A percentile compares a stretch with the other conserved stretches of the same genome.
These are phyloP conservation scores for Podaxis carcinomalis DNA, from an alignment of 768 basidiomycete genomes.

Conservation along the genomic window DNA sequence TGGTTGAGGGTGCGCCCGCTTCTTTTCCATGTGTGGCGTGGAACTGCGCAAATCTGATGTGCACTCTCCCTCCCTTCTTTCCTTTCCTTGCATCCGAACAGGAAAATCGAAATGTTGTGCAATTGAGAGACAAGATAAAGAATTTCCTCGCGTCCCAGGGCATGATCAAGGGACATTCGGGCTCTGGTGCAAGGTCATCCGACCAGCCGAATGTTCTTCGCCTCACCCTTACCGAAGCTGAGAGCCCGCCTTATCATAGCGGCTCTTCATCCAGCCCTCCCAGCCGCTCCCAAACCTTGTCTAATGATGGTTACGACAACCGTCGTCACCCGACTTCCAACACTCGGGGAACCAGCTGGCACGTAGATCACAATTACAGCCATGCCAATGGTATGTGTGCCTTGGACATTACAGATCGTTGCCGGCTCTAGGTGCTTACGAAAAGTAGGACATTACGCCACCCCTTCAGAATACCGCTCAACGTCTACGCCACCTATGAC, in stretches of 20 bases:
- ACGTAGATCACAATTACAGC: not conserved
- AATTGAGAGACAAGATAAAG: constrained; percentile 77
- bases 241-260: constrained; percentile 37
- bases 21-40: not conserved
- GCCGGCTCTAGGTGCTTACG: not conserved
- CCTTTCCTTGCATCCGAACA: constrained; percentile 24
- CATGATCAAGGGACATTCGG: constrained; percentile 88
- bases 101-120: constrained; percentile 67
- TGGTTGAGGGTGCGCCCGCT: constrained; percentile 67
- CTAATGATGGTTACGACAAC: constrained; percentile 15
- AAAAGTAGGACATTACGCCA: constrained; percentile 5
- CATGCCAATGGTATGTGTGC: constrained; percentile 1
- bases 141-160: constrained; percentile 74
- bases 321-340: constrained; percentile 8
- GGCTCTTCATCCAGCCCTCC: constrained; percentile 32
- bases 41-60: not conserved
- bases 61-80: not conserved
- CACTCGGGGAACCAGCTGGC: not conserved
- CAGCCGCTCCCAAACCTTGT: constrained; percentile 22
- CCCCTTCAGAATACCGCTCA: constrained; percentile 2
- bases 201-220: constrained; percentile 55
- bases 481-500: constrained; percentile 3
- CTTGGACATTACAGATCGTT: not conserved
- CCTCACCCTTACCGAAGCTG: constrained; percentile 42
- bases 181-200: constrained; percentile 53